Evolutionary conservation across 768 basidiomycete genomes (phyloP).

Genomic region (Russula foetens): DNA sequence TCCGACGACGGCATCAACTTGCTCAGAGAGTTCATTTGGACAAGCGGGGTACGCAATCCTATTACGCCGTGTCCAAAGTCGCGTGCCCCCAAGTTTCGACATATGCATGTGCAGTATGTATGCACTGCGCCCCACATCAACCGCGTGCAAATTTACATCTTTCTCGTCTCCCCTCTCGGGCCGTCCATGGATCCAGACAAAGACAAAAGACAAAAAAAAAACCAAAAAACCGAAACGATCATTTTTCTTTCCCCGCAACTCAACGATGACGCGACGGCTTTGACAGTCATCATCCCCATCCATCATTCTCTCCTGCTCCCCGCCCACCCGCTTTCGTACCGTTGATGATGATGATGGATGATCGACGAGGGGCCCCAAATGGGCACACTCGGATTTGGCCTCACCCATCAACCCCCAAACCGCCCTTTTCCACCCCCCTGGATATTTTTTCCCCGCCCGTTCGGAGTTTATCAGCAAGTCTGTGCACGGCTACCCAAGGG

Average conservation of each 20-base stretch:
- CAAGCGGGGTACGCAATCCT: slow-evolving; percentile 10
- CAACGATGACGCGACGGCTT: too few relatives aligned
- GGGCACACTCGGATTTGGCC: not conserved
- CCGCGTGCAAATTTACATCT: slow-evolving; percentile 14
- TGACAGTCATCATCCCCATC: too few relatives aligned
- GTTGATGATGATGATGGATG: too few relatives aligned
- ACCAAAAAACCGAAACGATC: too few relatives aligned
- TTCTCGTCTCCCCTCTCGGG: not conserved
- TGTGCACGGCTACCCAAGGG: not conserved
- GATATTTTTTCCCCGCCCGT: not conserved
- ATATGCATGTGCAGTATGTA: not conserved
- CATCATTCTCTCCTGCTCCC: too few relatives aligned
- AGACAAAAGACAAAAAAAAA: not conserved
- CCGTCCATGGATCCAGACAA: not conserved
- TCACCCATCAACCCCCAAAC: not conserved
- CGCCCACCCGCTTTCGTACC: too few relatives aligned
- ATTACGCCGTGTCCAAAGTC: slow-evolving; percentile 7
- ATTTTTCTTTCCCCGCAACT: too few relatives aligned
- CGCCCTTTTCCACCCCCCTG: too few relatives aligned
- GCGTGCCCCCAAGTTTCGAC: not conserved
- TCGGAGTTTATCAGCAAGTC: not conserved
- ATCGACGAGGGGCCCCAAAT: slow-evolving; percentile 6
- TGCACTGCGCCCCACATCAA: slow-evolving; percentile 3
- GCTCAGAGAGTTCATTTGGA: not conserved
- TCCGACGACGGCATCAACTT: slow-evolving; percentile 1